Percentiles rank a stretch among this genome's conserved stretches.
These are phyloP conservation scores for Collariella sp. DNA, from an alignment of 495 filamentous ascomycete species.

Conservation along the genomic window DNA sequence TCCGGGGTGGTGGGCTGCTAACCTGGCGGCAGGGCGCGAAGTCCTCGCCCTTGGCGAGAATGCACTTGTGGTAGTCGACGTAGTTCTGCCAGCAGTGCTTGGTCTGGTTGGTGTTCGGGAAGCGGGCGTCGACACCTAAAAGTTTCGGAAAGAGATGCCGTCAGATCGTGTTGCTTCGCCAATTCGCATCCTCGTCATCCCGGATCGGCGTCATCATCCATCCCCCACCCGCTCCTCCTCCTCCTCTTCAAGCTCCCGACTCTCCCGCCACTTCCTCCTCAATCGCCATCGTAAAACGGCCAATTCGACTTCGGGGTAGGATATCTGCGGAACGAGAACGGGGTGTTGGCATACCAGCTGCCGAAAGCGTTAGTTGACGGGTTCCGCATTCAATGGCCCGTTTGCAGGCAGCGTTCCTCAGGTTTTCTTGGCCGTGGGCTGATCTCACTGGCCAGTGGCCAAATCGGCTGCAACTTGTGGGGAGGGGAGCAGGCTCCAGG, in stretches of 20 bases:
- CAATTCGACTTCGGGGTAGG: constrained; percentile 10
- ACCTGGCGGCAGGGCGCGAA: constrained; percentile 97
- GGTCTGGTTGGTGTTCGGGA: constrained; percentile 95
- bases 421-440: constrained; percentile 12
- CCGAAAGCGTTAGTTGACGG: constrained; percentile 18
- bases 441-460: constrained; percentile 14
- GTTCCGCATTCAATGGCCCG: not conserved
- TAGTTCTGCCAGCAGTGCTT: constrained; percentile 98
- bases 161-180: constrained; percentile 2
- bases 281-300: not conserved
- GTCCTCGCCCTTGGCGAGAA: constrained; percentile 96
- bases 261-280: constrained; percentile 1
- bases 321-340: not conserved
- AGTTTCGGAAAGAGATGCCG: constrained; percentile 7
- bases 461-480: constrained; percentile 7
- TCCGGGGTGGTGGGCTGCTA: constrained; percentile 2
- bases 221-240: not conserved
- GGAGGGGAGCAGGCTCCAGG: not conserved
- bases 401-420: constrained; percentile 5
- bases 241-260: not conserved
- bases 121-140: constrained; percentile 94
- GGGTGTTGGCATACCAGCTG: constrained; percentile 41
- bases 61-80: constrained; percentile 99
- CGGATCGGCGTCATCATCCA: not conserved
- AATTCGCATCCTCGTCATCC: constrained; percentile 1